Base-by-base conservation (phyloP, 2,329 filamentous ascomycete species). In the Colletotrichum lupini region DNA sequence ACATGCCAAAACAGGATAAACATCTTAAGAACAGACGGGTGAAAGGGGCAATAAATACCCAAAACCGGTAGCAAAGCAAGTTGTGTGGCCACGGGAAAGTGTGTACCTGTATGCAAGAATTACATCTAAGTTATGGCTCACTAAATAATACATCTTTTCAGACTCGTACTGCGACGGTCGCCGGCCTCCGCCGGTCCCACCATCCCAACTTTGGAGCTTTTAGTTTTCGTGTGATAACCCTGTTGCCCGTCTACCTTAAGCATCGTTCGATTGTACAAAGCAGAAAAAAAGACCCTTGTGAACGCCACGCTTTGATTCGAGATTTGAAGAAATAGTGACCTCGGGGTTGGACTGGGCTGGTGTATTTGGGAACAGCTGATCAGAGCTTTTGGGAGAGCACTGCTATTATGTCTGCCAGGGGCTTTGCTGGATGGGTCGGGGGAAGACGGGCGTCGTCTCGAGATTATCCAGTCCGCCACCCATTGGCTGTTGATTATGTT, bases 381-480 rank as follows among this genome's bases (percentile, higher is more conserved):
- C 24, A 19, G 11, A 19, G 42, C 42, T 63, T 24, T 32, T 56
- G 42, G 55, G 49, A 37, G 42, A 28, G 30, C n/a, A 56, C n/a
- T 35, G 14, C 28, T 35, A 66, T 73, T 71, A 73, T n/a, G 71
- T 73, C 80, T 92, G 89, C 90, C 90, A 92, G 2, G 89, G 88
- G 26, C 87, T 87, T 78, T 92, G 89, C 75, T 89, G 87, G 8
- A 87, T 91, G 1, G 95, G 95, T 69, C 96, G 88, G 11, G 97
- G 97, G 80, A 99, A 99, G 1, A 98, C 90, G 0, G 92, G 92
- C 32, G 95, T 87, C 0, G 95, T 97, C 42, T 92, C 89, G 56
- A 98, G 79, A 76, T 93, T 91, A 79, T 98, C 94, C 67, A 97
- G 80, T 8, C 92, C 93, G 4, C 95, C 95, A 75, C 97, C 93